Conservation (phyloP, 768 basidiomycete genomes). For the Serendipita sp. region DNA sequence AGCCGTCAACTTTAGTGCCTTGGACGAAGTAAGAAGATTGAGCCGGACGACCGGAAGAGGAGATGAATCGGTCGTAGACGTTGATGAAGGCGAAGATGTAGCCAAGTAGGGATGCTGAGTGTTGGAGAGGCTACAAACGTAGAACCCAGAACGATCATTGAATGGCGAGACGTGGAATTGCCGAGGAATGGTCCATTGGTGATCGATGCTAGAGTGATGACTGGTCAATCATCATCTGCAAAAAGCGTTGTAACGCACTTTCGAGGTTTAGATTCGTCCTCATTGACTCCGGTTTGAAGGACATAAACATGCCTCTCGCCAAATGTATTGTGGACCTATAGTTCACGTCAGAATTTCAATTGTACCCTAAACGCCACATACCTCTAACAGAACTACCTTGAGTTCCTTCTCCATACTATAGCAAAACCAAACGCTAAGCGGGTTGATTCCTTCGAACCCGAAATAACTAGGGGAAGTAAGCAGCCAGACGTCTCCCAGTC, state of each 20-base stretch:
- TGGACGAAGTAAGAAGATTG: slow-evolving; percentile 17
- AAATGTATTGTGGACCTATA: slow-evolving; percentile 56
- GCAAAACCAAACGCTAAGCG: slow-evolving; percentile 50
- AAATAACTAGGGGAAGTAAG: slow-evolving; percentile 56
- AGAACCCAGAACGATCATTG: slow-evolving; percentile 53
- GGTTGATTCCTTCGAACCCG: slow-evolving; percentile 56
- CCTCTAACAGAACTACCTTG: slow-evolving; percentile 40
- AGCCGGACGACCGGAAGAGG: slow-evolving; percentile 13
- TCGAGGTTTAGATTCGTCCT: slow-evolving; percentile 20
- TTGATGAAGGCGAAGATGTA: not conserved
- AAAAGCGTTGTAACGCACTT: not conserved
- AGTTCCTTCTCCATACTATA: slow-evolving; percentile 25
- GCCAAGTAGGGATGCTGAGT: slow-evolving; percentile 25
- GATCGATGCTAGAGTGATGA: slow-evolving; percentile 30
- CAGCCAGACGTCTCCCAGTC: slow-evolving; percentile 44
- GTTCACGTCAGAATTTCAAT: not conserved
- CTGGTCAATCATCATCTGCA: slow-evolving; percentile 7
- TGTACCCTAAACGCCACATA: slow-evolving; percentile 15
- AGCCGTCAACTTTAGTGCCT: slow-evolving; percentile 38
- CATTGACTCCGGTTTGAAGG: slow-evolving; percentile 28
- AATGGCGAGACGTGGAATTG: slow-evolving; percentile 66
- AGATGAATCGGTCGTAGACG: slow-evolving; percentile 1
- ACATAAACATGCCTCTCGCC: slow-evolving; percentile 50
- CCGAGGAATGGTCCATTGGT: slow-evolving; percentile 50
- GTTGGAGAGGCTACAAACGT: slow-evolving; percentile 38